These are phyloP conservation scores for Trichoderma reesei DNA, from an alignment of 495 filamentous ascomycete species.

Conservation along the genomic window DNA sequence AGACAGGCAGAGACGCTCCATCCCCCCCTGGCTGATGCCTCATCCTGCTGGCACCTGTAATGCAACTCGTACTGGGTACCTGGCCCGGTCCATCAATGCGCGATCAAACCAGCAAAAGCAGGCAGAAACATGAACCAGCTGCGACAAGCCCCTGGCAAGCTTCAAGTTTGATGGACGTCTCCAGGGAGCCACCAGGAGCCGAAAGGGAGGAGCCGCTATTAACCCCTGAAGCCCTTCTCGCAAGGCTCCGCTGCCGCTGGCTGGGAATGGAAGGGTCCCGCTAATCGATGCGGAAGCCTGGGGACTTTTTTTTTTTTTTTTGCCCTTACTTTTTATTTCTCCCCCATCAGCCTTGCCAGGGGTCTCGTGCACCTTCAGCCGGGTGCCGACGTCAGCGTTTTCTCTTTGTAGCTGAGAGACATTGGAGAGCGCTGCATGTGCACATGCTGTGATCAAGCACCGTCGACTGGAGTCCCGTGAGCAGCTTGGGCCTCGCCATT, in stretches of 20 bases:
- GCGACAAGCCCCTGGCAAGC: constrained; percentile 4
- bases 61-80: no score
- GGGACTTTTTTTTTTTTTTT: no score
- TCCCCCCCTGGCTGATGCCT: constrained; percentile 3
- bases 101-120: no score
- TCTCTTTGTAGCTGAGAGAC: background rate
- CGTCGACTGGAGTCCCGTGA: background rate
- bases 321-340: background rate
- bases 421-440: background rate
- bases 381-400: constrained; percentile 2
- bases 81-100: no score
- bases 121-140: no score
- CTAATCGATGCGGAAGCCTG: no score
- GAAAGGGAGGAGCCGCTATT: background rate
- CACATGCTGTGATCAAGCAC: background rate
- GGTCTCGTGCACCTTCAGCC: constrained; percentile 3
- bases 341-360: constrained; percentile 2
- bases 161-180: no score
- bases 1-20: background rate
- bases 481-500: background rate
- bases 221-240: constrained; percentile 2
- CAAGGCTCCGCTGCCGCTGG: background rate
- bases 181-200: background rate
- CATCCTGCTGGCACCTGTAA: no score
- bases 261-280: no score